phyloP scores from a whole-genome alignment of 1,284 basidiomycete genomes.

The Cryptococcus sp. region DNA sequence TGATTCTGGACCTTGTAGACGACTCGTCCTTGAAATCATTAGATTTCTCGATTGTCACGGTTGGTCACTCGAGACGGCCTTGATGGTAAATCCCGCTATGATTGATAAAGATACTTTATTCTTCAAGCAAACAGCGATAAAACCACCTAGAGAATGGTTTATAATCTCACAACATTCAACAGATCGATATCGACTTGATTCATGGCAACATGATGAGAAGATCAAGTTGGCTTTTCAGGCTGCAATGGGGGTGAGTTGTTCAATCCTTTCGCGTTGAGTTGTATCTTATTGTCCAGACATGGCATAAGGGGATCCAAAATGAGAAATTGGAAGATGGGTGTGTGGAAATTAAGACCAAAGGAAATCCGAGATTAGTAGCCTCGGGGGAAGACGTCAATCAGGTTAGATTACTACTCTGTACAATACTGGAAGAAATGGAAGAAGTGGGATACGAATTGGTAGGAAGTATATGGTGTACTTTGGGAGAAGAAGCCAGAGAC shows the following conservation, averaged over 20 bases:
- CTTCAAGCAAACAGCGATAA: neutral
- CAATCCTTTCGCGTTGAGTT: neutral
- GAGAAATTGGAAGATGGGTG: neutral
- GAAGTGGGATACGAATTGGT: neutral
- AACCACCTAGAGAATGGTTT: neutral
- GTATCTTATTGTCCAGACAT: neutral
- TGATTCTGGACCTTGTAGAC: neutral
- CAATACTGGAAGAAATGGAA: neutral
- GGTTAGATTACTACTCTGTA: neutral
- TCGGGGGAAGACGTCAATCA: neutral
- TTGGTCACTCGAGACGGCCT: neutral
- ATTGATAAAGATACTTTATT: neutral
- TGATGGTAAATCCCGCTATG: neutral
- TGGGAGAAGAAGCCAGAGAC: neutral
- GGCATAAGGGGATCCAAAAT: neutral
- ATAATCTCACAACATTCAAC: neutral
- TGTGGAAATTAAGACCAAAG: neutral
- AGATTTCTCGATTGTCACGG: neutral
- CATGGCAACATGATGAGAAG: neutral
- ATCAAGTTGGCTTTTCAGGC: neutral
- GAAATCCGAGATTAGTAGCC: neutral
- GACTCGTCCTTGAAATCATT: neutral
- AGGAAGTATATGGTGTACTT: neutral
- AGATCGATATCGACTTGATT: neutral
- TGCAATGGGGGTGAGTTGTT: neutral